These are phyloP conservation scores for Alternaria tenuissima DNA, from an alignment of 2,329 filamentous ascomycete species.

Conservation along the genomic window DNA sequence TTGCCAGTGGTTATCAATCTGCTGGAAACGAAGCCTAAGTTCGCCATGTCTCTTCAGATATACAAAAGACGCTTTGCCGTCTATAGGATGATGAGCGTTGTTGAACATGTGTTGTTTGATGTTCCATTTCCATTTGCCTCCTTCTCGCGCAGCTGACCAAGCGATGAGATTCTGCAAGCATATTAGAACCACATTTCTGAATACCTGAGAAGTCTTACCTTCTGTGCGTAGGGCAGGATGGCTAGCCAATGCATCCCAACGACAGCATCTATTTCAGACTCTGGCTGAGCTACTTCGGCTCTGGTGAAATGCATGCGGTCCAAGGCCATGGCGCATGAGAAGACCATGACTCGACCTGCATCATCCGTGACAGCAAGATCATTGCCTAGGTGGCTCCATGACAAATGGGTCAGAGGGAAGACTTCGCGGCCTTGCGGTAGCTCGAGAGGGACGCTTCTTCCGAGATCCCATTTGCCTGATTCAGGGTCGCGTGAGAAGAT, in stretches of 20 bases:
- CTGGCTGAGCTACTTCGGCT: constrained; percentile 70
- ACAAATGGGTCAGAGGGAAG: constrained; percentile 77
- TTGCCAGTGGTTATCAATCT: constrained; percentile 74
- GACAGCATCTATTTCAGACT: constrained; percentile 78
- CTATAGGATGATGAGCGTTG: constrained; percentile 76
- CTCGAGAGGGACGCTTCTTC: constrained; percentile 73
- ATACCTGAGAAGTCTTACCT: constrained; percentile 30
- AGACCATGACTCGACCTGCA: constrained; percentile 77
- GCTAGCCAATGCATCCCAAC: constrained; percentile 87
- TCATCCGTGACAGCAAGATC: constrained; percentile 87
- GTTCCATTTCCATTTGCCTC: constrained; percentile 71
- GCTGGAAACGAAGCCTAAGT: constrained; percentile 79
- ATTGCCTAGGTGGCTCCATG: constrained; percentile 78
- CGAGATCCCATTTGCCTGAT: constrained; percentile 78
- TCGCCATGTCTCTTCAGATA: constrained; percentile 78
- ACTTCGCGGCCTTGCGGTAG: constrained; percentile 69
- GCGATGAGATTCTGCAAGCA: constrained; percentile 44
- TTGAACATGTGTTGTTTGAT: constrained; percentile 70
- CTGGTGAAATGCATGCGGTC: constrained; percentile 73
- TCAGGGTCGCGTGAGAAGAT: constrained; percentile 74
- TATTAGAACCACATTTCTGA: constrained; percentile 9
- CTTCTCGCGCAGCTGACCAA: constrained; percentile 52
- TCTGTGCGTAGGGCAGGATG: constrained; percentile 52
- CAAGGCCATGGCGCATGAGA: constrained; percentile 74
- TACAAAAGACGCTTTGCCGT: constrained; percentile 75